Evolutionary conservation across 306 rosid genomes (phyloP).

Genomic region (Oemleria cerasiformis): DNA sequence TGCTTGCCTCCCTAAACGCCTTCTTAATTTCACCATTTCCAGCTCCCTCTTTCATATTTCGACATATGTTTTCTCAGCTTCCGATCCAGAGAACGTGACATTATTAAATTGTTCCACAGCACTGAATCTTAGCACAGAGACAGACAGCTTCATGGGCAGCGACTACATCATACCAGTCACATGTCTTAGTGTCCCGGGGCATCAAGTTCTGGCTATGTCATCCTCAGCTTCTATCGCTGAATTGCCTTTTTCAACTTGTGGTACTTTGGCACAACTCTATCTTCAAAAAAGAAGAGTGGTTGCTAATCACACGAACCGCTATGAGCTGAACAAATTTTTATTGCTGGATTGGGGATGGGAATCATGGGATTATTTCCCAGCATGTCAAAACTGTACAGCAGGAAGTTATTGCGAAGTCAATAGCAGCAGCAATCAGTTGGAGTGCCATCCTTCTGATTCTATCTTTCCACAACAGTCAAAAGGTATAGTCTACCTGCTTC

Average conservation of each 20-base stretch:
- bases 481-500: neutral
- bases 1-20: slow-evolving; percentile 6
- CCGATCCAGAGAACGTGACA: neutral
- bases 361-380: neutral
- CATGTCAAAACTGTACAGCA: neutral
- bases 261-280: neutral
- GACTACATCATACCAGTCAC: neutral
- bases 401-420: fast-evolving
- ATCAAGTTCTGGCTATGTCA: neutral
- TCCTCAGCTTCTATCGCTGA: neutral
- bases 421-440: neutral
- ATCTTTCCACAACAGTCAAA: neutral
- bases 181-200: neutral
- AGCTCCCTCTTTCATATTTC: neutral
- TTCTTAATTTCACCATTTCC: neutral
- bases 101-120: slow-evolving; percentile 5
- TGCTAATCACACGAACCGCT: fast-evolving
- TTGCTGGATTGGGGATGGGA: neutral
- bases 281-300: neutral
- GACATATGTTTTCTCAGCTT: neutral
- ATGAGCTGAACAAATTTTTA: neutral
- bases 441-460: neutral
- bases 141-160: neutral
- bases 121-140: neutral
- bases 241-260: neutral